Conservation (phyloP, 805 yeast genomes). For the Saccharomycopsis babjevae region DNA sequence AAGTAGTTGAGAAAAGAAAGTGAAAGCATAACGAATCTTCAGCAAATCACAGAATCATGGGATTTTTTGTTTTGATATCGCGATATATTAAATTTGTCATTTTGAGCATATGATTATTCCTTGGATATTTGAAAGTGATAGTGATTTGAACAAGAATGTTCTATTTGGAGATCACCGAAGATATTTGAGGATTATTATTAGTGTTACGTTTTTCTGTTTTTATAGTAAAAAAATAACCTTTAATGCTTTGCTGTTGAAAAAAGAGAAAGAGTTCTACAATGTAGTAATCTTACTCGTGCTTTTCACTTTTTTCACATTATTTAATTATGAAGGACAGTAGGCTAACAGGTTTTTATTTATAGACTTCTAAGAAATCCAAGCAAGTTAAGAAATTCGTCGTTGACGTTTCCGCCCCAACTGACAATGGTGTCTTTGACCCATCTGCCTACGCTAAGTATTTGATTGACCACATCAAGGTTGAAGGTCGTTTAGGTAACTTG, state of each 20-base stretch:
- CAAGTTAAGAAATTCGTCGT: constrained; percentile 84
- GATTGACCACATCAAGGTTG: constrained; percentile 98
- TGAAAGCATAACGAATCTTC: not conserved
- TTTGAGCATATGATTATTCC: not conserved
- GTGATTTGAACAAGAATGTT: not conserved
- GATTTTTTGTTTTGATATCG: not conserved
- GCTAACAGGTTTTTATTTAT: constrained; percentile 42
- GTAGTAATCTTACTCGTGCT: constrained; percentile 3
- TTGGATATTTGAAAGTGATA: not conserved
- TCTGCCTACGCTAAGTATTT: constrained; percentile 96
- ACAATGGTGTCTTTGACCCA: constrained; percentile 95
- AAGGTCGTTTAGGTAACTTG: constrained; percentile 91
- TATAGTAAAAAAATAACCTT: constrained; percentile 9
- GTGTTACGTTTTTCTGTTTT: not conserved
- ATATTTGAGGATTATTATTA: not conserved
- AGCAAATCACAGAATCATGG: not conserved
- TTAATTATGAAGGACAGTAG: constrained; percentile 46
- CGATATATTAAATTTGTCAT: not conserved
- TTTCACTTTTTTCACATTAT: constrained; percentile 6
- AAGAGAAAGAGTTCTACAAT: not conserved
- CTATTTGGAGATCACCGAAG: not conserved
- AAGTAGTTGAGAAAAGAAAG: constrained; percentile 24
- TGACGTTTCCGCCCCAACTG: constrained; percentile 95
- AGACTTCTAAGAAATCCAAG: constrained; percentile 79
- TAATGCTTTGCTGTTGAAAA: constrained; percentile 32